These are phyloP conservation scores for Fusarium duplospermum DNA, from an alignment of 2,329 filamentous ascomycete species.

Conservation along the genomic window DNA sequence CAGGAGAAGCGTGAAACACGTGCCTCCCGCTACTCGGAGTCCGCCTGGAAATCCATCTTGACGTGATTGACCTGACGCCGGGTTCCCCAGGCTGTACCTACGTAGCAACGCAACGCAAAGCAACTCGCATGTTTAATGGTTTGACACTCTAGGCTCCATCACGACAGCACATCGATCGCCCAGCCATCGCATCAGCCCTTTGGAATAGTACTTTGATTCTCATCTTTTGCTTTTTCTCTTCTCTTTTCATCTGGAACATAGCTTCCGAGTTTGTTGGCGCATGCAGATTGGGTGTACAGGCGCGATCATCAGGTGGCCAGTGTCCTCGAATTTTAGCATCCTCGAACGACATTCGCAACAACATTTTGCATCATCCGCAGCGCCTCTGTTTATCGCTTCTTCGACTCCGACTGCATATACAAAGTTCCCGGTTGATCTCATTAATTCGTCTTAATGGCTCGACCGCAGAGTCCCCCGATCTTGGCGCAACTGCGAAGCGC, in stretches of 20 bases:
- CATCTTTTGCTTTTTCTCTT: slow-evolving; percentile 14
- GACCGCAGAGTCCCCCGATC: slow-evolving; percentile 63
- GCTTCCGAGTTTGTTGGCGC: slow-evolving; percentile 8
- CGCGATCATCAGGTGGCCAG: slow-evolving; percentile 26
- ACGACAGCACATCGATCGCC: slow-evolving; percentile 18
- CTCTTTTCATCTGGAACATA: background rate
- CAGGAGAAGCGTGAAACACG: slow-evolving; percentile 22
- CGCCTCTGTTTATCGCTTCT: background rate
- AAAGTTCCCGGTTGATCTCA: background rate
- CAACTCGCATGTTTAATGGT: slow-evolving; percentile 34
- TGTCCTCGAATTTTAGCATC: slow-evolving; percentile 18
- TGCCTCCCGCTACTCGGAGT: slow-evolving; percentile 33
- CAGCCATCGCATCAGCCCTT: background rate
- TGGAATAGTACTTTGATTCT: slow-evolving; percentile 2
- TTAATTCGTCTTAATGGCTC: slow-evolving; percentile 60
- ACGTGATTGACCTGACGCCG: slow-evolving; percentile 41
- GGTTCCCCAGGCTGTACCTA: slow-evolving; percentile 25
- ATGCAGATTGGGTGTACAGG: slow-evolving; percentile 27
- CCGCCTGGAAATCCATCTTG: slow-evolving; percentile 32
- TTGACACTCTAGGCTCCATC: slow-evolving; percentile 21
- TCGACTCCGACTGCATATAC: background rate
- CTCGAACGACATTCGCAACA: slow-evolving; percentile 22
- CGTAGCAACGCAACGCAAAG: slow-evolving; percentile 27
- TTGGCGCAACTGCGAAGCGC: slow-evolving; percentile 68
- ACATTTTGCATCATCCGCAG: slow-evolving; percentile 18